Percentiles rank a stretch among this genome's conserved stretches.
These are phyloP conservation scores for Pythium plurisporium DNA, from an alignment of 352 stramenopile genomes.

Conservation along the genomic window DNA sequence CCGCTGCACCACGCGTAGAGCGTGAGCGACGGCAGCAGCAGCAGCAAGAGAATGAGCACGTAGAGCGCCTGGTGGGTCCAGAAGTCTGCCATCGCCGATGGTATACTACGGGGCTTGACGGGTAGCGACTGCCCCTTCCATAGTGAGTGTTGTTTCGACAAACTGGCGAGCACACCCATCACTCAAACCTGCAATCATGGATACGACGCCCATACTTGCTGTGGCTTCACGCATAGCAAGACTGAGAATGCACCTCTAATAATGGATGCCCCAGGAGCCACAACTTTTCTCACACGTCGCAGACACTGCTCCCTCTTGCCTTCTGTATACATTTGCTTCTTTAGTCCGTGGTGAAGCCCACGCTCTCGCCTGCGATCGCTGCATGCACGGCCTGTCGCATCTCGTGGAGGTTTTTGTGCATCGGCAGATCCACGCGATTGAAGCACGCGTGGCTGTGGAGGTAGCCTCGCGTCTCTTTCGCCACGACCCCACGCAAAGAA, in stretches of 20 bases:
- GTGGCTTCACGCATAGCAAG: no score
- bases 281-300: neutral
- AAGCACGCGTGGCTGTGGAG: conserved; percentile 37
- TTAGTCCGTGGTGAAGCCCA: conserved; percentile 12
- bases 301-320: no score
- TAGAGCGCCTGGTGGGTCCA: conserved; percentile 1
- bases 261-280: no score
- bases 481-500: conserved; percentile 13
- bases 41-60: conserved; percentile 1
- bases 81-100: neutral
- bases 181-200: no score
- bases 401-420: neutral
- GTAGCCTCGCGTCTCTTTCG: conserved; percentile 19
- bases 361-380: neutral
- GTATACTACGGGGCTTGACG: no score
- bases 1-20: conserved; percentile 9
- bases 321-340: neutral
- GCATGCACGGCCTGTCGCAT: conserved; percentile 7
- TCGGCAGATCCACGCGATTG: conserved; percentile 8
- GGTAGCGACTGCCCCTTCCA: no score
- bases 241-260: no score
- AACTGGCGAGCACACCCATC: no score
- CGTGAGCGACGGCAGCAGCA: neutral
- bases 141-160: no score
- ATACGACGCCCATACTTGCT: no score